These are phyloP conservation scores for Fragilaria crotonensis DNA, from an alignment of 108 stramenopile genomes.

Conservation along the genomic window DNA sequence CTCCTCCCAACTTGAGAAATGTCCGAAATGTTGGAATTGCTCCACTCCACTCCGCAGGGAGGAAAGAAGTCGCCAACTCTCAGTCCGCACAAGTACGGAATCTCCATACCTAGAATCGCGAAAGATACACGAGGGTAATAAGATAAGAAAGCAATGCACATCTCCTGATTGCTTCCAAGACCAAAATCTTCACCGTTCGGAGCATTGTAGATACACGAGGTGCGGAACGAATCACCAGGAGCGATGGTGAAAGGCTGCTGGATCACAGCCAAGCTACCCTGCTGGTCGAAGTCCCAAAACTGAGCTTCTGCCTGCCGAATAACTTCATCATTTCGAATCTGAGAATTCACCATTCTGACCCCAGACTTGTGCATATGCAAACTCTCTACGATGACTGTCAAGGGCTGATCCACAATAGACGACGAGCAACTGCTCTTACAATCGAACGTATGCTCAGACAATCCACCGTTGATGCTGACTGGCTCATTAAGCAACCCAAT, in stretches of 20 bases:
- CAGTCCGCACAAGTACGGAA: conserved; percentile 1
- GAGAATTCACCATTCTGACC: conserved; percentile 27
- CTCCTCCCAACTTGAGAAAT: not conserved
- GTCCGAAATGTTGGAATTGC: not conserved
- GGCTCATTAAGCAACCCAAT: conserved; percentile 15
- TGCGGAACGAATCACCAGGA: conserved; percentile 42
- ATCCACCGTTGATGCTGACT: conserved; percentile 18
- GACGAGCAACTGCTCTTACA: conserved; percentile 35
- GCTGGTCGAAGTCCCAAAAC: conserved; percentile 41
- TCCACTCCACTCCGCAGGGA: not conserved
- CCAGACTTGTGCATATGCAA: conserved; percentile 56
- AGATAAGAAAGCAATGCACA: conserved; percentile 49
- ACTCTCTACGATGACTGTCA: conserved; percentile 38
- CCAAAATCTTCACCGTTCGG: conserved; percentile 23
- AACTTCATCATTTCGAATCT: conserved; percentile 37
- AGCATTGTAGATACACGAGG: conserved; percentile 35
- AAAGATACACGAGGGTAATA: conserved; percentile 26
- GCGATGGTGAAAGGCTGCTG: conserved; percentile 30
- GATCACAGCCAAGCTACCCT: conserved; percentile 23
- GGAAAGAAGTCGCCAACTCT: not conserved
- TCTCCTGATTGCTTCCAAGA: conserved; percentile 37
- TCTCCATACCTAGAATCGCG: not conserved
- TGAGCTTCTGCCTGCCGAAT: conserved; percentile 28
- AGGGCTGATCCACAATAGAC: conserved; percentile 7
- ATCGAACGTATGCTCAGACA: conserved; percentile 27